These are phyloP conservation scores for Trichoderma erinaceum DNA, from an alignment of 495 filamentous ascomycete species.

Conservation along the genomic window DNA sequence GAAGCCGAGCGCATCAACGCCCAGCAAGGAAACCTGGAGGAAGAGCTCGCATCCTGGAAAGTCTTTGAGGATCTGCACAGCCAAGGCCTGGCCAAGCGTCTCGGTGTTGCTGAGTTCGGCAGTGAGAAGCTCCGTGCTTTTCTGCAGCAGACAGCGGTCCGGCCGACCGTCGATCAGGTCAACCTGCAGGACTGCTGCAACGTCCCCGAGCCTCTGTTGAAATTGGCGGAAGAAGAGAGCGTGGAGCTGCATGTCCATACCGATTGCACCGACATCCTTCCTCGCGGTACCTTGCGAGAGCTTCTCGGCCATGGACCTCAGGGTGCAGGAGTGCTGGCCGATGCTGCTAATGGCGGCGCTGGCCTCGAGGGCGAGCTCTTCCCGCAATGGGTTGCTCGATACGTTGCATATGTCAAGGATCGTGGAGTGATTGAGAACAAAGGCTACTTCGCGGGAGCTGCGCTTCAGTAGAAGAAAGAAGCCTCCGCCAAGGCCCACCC, in stretches of 20 bases:
- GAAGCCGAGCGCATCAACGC: constrained; percentile 60
- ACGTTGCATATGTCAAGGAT: constrained; percentile 94
- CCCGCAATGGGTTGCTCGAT: constrained; percentile 94
- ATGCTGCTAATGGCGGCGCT: constrained; percentile 34
- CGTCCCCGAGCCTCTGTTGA: constrained; percentile 80
- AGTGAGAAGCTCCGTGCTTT: constrained; percentile 64
- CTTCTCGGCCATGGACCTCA: constrained; percentile 62
- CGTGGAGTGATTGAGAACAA: constrained; percentile 98
- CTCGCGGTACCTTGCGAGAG: constrained; percentile 74
- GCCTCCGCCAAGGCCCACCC: not conserved
- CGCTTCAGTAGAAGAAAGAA: constrained; percentile 41
- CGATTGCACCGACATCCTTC: constrained; percentile 87
- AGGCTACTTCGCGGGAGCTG: constrained; percentile 86
- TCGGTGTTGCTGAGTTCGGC: constrained; percentile 89
- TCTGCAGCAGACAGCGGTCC: constrained; percentile 53
- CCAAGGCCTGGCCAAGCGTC: constrained; percentile 59
- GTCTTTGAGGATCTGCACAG: constrained; percentile 69
- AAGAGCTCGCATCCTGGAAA: constrained; percentile 57
- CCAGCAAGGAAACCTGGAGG: constrained; percentile 57
- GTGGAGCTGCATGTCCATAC: constrained; percentile 92
- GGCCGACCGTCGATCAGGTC: constrained; percentile 89
- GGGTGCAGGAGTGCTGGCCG: constrained; percentile 62
- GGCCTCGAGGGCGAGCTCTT: constrained; percentile 68
- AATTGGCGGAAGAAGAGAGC: constrained; percentile 73
- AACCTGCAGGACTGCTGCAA: constrained; percentile 95